These are phyloP conservation scores for Diplodia scrobiculata DNA, from an alignment of 2,329 filamentous ascomycete genomes.

Conservation along the genomic window DNA sequence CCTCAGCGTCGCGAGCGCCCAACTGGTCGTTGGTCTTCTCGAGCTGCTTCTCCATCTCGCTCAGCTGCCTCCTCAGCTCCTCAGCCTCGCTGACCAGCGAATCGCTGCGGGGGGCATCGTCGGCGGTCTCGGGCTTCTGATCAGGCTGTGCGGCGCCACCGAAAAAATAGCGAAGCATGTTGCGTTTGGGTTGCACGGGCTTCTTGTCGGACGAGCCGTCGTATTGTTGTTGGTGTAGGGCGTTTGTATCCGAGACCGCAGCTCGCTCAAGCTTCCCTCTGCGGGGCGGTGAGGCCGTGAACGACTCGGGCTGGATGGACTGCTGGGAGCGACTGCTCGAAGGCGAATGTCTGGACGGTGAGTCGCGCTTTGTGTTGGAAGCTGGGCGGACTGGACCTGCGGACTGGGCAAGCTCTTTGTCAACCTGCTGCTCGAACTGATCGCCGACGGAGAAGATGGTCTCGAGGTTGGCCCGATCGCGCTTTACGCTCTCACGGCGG, in stretches of 20 bases:
- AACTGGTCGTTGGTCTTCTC: constrained; percentile 41
- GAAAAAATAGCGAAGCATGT: constrained; percentile 47
- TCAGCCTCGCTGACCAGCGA: constrained; percentile 20
- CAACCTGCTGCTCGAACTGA: constrained; percentile 27
- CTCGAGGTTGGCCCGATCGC: constrained; percentile 21
- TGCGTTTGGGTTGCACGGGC: constrained; percentile 34
- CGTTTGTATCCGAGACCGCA: constrained; percentile 32
- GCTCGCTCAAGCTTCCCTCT: constrained; percentile 15
- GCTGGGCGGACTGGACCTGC: constrained; percentile 31
- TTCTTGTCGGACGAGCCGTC: constrained; percentile 32
- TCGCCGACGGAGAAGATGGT: constrained; percentile 29
- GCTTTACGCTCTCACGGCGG: constrained; percentile 22
- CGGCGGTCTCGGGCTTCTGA: constrained; percentile 29
- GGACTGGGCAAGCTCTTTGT: constrained; percentile 6
- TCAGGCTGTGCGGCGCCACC: constrained; percentile 33
- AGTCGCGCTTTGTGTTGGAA: constrained; percentile 34
- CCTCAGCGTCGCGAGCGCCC: constrained; percentile 34
- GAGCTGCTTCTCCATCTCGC: constrained; percentile 35
- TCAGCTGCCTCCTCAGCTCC: constrained; percentile 28
- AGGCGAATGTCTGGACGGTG: neutral
- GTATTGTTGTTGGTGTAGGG: constrained; percentile 37
- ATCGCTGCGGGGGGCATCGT: constrained; percentile 15
- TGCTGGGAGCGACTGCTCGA: constrained; percentile 5
- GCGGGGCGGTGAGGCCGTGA: neutral
- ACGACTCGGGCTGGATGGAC: constrained; percentile 3